Conservation (phyloP, 192 early-diverging fungal genomes). For the Coemansia sp. region DNA sequence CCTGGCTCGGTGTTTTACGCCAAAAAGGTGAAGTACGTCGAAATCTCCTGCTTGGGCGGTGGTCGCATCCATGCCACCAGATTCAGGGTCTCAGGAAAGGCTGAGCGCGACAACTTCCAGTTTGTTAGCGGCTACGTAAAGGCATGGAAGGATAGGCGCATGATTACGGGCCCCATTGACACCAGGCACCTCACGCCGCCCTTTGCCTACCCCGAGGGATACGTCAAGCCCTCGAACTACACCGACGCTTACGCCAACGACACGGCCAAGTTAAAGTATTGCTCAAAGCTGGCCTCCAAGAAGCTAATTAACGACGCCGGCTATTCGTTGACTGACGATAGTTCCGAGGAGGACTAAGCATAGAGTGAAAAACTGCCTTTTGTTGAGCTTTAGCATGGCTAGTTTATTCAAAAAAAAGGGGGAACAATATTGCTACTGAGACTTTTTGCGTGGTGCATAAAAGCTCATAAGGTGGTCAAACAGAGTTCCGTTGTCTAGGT, state of each 20-base stretch:
- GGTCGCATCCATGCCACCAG: constrained; percentile 25
- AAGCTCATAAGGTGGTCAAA: neutral
- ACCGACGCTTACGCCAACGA: neutral
- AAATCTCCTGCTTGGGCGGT: constrained; percentile 34
- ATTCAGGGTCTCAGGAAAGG: constrained; percentile 30
- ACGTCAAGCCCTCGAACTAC: constrained; percentile 5
- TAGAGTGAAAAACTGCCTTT: too few relatives aligned
- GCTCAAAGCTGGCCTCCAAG: neutral
- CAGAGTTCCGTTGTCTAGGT: neutral
- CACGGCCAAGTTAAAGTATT: neutral
- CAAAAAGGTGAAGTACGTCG: constrained; percentile 25
- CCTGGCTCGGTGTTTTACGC: constrained; percentile 19
- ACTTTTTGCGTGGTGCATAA: neutral
- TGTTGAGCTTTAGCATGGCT: too few relatives aligned
- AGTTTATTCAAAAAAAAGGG: too few relatives aligned
- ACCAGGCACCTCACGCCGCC: constrained; percentile 13
- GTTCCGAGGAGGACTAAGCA: neutral
- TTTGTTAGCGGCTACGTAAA: constrained; percentile 33
- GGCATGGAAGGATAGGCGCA: constrained; percentile 8
- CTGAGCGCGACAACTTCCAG: constrained; percentile 20
- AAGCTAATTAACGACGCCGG: neutral
- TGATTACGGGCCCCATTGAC: constrained; percentile 7
- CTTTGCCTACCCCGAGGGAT: constrained; percentile 24
- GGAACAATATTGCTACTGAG: neutral
- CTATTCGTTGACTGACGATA: neutral